Conservation (phyloP, 2,329 filamentous ascomycete genomes). For the Exophiala mesophila region DNA sequence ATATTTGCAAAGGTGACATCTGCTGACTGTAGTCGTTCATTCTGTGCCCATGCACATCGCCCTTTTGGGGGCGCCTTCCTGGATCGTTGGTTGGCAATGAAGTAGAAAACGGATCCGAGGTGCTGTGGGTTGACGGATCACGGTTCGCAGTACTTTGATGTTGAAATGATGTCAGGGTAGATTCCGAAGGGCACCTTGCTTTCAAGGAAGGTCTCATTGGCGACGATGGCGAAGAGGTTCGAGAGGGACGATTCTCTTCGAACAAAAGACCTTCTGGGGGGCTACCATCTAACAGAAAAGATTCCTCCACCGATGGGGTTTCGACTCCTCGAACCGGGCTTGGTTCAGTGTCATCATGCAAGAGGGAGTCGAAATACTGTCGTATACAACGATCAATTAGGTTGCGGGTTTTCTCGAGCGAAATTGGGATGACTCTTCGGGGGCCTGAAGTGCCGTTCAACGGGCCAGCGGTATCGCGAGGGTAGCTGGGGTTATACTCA, state of each 20-base stretch:
- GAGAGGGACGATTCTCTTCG: conserved; percentile 11
- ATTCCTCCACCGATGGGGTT: conserved; percentile 13
- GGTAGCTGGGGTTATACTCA: conserved; percentile 37
- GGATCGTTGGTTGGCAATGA: conserved; percentile 7
- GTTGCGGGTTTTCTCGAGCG: conserved; percentile 54
- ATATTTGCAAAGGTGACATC: conserved; percentile 38
- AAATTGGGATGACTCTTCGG: conserved; percentile 43
- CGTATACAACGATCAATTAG: conserved; percentile 54
- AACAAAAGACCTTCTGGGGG: conserved; percentile 15
- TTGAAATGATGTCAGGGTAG: conserved; percentile 10
- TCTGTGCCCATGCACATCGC: not conserved
- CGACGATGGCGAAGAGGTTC: conserved; percentile 16
- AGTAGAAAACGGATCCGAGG: conserved; percentile 14
- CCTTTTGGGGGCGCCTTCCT: not conserved
- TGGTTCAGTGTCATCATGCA: conserved; percentile 28
- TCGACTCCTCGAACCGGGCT: conserved; percentile 2
- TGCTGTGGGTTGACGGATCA: conserved; percentile 11
- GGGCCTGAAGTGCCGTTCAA: conserved; percentile 5
- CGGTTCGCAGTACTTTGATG: not conserved
- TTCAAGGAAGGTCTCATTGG: conserved; percentile 8
- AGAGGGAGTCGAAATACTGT: conserved; percentile 44
- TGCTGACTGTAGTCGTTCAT: not conserved
- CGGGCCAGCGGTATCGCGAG: not conserved
- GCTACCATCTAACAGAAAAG: conserved; percentile 24
- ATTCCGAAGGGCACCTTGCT: conserved; percentile 16